phyloP scores from a whole-genome alignment of 2,329 filamentous ascomycete species.

The Thelonectria blattea region DNA sequence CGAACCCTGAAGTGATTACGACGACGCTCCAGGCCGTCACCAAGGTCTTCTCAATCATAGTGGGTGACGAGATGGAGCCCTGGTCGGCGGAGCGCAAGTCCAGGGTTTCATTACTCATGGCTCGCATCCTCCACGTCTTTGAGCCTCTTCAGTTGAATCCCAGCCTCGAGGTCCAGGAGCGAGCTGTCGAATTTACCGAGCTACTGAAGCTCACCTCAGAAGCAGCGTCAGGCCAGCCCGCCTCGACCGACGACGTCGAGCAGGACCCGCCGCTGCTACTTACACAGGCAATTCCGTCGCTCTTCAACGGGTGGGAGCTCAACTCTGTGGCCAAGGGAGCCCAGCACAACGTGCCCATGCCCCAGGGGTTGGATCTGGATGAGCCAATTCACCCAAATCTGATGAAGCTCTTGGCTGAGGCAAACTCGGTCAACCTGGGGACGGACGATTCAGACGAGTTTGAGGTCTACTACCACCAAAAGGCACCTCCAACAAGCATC shows the following conservation, averaged over 20 bases:
- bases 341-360: conserved; percentile 84
- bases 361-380: conserved; percentile 78
- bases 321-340: conserved; percentile 88
- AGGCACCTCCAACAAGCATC: conserved; percentile 56
- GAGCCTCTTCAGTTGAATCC: conserved; percentile 83
- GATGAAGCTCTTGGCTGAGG: conserved; percentile 67
- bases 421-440: conserved; percentile 55
- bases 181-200: conserved; percentile 90
- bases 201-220: conserved; percentile 86
- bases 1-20: conserved; percentile 71
- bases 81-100: conserved; percentile 80
- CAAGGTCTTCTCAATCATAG: conserved; percentile 80
- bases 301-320: conserved; percentile 86
- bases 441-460: conserved; percentile 69
- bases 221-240: conserved; percentile 71
- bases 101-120: conserved; percentile 77
- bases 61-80: conserved; percentile 65
- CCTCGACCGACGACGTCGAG: conserved; percentile 57
- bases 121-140: conserved; percentile 80
- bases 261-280: conserved; percentile 82
- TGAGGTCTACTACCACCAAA: conserved; percentile 68
- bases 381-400: conserved; percentile 81
- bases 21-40: conserved; percentile 83
- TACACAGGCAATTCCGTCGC: conserved; percentile 85
- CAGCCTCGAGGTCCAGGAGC: conserved; percentile 91